These are phyloP conservation scores for Akanthomyces dipterigenus DNA, from an alignment of 2,329 filamentous ascomycete species.

Conservation along the genomic window DNA sequence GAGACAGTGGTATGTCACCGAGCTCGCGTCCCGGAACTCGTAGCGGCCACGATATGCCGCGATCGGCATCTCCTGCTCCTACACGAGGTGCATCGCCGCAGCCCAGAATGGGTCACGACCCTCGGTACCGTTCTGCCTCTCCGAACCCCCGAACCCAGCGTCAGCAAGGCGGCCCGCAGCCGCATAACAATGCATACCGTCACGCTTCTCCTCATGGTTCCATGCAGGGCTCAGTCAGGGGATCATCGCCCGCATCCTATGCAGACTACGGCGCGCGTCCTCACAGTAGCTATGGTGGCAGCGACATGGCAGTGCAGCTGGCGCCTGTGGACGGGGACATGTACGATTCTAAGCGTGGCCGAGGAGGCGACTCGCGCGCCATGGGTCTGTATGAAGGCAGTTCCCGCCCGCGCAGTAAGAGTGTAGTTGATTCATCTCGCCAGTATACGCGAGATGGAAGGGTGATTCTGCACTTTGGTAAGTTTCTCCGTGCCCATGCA, in stretches of 20 bases:
- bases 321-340: constrained; percentile 49
- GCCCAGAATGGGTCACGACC: constrained; percentile 45
- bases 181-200: constrained; percentile 35
- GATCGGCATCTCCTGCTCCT: constrained; percentile 62
- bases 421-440: constrained; percentile 72
- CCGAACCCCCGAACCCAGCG: constrained; percentile 56
- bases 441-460: constrained; percentile 82
- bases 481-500: constrained; percentile 34
- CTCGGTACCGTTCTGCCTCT: constrained; percentile 45
- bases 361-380: constrained; percentile 41
- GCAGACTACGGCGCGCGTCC: constrained; percentile 41
- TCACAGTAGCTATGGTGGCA: constrained; percentile 41
- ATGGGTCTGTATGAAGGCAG: constrained; percentile 53
- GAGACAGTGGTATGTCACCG: constrained; percentile 28
- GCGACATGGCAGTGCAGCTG: constrained; percentile 64
- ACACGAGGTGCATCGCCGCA: constrained; percentile 57
- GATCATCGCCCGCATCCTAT: constrained; percentile 43
- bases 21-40: constrained; percentile 52
- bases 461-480: constrained; percentile 89
- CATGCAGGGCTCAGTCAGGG: constrained; percentile 35
- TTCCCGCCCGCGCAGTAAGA: constrained; percentile 64
- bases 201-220: constrained; percentile 45
- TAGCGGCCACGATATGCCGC: constrained; percentile 43
- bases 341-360: constrained; percentile 51
- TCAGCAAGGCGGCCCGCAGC: constrained; percentile 34